Evolutionary conservation across 352 stramenopile genomes (phyloP), one percentile per base, ranked within the genome.

Genomic region (Albugo candida): DNA sequence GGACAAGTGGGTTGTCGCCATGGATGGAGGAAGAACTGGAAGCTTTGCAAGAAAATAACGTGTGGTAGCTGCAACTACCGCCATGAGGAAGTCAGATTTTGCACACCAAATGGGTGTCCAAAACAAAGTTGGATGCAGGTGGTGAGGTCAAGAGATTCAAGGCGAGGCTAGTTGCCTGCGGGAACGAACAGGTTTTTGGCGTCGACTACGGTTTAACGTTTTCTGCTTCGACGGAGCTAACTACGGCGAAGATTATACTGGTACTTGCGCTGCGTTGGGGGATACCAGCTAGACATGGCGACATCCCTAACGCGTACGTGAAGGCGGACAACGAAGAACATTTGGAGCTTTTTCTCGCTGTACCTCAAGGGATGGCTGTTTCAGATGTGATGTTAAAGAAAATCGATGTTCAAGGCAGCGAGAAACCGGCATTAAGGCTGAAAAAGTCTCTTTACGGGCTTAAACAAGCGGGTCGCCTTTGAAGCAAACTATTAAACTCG

Each of bases 271-370:
- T 13, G 11, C 13, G 55, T 13, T 68, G 53, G 47, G 0, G 41
- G 1, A 55, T 68, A 0, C 56, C 49, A 0, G 54, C 56, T 0
- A 24, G 20, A 2, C 63, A 65, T 27, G 50, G 58, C 13, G 63
- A 67, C 16, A 45, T 66, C 1, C 59, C 59, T 24, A 64, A 55
- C 21, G n/a, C n/a, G n/a, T n/a, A n/a, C n/a, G n/a, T n/a, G n/a
- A n/a, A n/a, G n/a, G n/a, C n/a, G n/a, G n/a, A 58, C 57, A 54
- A 45, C 0, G 57, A 67, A 14, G 19, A 53, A 8, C 40, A 40
- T 0, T 18, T 61, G 13, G 37, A 56, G 1, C 64, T 67, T 17
- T 54, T 46, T 43, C 12, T 71, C 27, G 21, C 40, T 21, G 44
- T 56, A 0, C 61, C 45, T 39, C 45, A 59, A 0, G 48, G 49